Base-by-base conservation (phyloP, 2,329 filamentous ascomycete genomes). In the Venturiaceae sp. region DNA sequence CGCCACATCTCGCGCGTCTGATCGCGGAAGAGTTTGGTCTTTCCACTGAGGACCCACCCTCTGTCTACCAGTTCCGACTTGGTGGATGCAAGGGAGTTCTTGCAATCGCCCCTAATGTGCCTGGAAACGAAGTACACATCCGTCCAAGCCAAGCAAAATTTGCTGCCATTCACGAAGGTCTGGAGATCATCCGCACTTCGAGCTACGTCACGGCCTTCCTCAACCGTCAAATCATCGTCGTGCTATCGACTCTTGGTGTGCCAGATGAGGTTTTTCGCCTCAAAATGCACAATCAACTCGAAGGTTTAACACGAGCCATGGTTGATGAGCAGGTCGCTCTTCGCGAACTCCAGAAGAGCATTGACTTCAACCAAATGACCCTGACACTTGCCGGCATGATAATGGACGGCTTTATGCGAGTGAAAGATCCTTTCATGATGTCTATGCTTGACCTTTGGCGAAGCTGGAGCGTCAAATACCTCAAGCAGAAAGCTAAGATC, bases 401-500 rank as follows among this genome's bases (percentile, higher is more conserved):
- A 32, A 73, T 80, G 2, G 84, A 88, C 62, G 90, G 90, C 0
- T 97, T 99, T 72, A 88, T 92, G 79, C 71, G 77, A 2, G 70
- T 74, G 0, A 72, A 77, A 14, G 94, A 99, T 60, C 92, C 92
- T 0, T 97, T 97, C 69, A 78, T 91, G 23, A 80, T 84, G 61
- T 91, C 90, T 0, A 71, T 96, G 8, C 74, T 99, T 11, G 82
- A 84, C 36, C 77, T 97, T 0, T 99, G 94, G 92, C 81, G 87
- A 62, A 83, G 90, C 1, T 97, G 90, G 88, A 90, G 87, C 0
- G 82, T 96, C 64, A 96, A 95, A 67, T 81, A 87, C 13, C 80
- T 99, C 19, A 96, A 96, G 65, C 91, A 97, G 64, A 97, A 96
- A 65, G 91, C 92, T 0, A 86, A 87, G 30, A 90, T 99, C 46